These are phyloP conservation scores for Rhodotorula toruloides DNA, from an alignment of 768 basidiomycete species.

Conservation along the genomic window DNA sequence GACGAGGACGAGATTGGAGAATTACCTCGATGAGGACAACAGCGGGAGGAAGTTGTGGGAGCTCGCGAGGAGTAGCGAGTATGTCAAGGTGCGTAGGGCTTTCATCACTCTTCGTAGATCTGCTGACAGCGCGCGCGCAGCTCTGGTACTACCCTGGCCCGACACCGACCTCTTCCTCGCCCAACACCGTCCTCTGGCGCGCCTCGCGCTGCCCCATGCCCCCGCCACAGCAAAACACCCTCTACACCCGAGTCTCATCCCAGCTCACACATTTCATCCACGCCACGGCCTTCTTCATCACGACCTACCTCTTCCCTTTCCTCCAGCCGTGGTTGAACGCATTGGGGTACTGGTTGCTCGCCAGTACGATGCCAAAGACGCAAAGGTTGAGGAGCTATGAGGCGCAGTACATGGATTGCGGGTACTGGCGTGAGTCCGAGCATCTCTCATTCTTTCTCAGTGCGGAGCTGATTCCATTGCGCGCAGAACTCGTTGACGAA, in stretches of 20 bases:
- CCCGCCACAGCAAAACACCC: neutral
- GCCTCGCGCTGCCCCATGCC: neutral
- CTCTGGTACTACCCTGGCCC: slow-evolving; percentile 9
- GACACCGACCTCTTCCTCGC: neutral
- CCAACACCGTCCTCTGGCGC: slow-evolving; percentile 11
- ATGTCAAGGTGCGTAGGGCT: slow-evolving; percentile 7
- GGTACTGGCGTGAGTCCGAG: neutral
- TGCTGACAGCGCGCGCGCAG: neutral
- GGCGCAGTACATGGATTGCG: slow-evolving; percentile 1
- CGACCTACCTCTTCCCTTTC: neutral
- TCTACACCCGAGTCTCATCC: neutral
- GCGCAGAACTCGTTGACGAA: slow-evolving; percentile 14
- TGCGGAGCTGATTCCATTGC: neutral
- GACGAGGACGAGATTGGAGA: neutral
- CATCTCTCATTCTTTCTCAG: neutral
- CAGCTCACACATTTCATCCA: neutral
- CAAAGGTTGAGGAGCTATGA: neutral
- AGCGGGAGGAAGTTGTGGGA: neutral
- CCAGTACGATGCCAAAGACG: neutral
- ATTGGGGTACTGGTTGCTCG: neutral
- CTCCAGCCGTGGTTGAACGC: neutral
- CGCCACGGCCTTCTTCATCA: neutral
- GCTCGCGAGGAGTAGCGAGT: slow-evolving; percentile 6
- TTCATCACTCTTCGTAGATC: neutral
- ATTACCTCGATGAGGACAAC: neutral